Percentiles rank a stretch among this genome's conserved stretches.
These are phyloP conservation scores for Nicotiana otophora DNA, from an alignment of 257 asterid genomes.

Conservation along the genomic window DNA sequence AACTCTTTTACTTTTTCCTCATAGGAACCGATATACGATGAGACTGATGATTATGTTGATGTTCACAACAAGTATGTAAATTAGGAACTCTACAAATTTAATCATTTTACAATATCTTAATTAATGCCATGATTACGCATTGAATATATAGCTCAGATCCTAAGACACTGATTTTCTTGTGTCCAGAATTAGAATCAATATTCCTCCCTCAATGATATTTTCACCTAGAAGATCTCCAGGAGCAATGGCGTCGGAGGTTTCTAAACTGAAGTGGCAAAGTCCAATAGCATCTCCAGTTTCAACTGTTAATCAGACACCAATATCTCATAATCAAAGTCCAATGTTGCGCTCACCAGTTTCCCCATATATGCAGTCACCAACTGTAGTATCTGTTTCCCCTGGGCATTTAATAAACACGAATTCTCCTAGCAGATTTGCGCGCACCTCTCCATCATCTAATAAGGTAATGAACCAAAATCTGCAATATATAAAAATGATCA, in stretches of 20 bases:
- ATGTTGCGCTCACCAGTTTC: conserved; percentile 34
- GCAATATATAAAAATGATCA: no score
- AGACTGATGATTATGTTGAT: conserved; percentile 58
- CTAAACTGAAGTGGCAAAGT: conserved; percentile 21
- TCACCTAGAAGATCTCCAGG: conserved; percentile 39
- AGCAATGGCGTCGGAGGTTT: conserved; percentile 5
- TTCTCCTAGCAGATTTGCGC: conserved; percentile 22
- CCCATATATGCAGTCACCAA: conserved; percentile 27
- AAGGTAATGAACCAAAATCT: conserved; percentile 19
- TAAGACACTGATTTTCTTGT: not conserved
- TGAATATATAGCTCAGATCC: not conserved
- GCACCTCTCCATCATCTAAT: conserved; percentile 20
- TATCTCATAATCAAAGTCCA: conserved; percentile 37
- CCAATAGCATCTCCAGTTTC: conserved; percentile 29
- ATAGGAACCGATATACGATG: conserved; percentile 57
- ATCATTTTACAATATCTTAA: not conserved
- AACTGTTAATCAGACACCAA: conserved; percentile 18
- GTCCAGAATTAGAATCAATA: conserved; percentile 46
- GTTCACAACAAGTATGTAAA: conserved; percentile 45
- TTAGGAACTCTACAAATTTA: not conserved
- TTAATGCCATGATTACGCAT: not conserved
- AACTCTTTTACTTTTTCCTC: not conserved
- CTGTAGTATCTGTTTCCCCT: conserved; percentile 20
- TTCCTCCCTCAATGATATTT: conserved; percentile 29
- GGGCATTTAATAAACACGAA: conserved; percentile 4